These are phyloP conservation scores for Magnaporthiopsis incrustans DNA, from an alignment of 2,329 filamentous ascomycete genomes.

Conservation along the genomic window DNA sequence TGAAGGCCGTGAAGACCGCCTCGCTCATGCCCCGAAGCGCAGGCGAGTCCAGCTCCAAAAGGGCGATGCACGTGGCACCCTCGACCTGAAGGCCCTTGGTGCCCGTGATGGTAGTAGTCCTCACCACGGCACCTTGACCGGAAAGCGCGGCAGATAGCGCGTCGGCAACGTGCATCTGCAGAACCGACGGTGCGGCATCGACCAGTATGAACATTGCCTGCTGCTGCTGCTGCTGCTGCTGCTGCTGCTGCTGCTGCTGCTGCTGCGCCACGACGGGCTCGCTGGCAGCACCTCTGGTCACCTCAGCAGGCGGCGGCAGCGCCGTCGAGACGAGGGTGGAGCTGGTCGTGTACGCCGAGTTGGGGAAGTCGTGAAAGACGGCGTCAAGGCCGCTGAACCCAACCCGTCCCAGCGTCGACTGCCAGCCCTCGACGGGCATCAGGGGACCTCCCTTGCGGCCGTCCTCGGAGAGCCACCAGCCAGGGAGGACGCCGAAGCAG, in stretches of 20 bases:
- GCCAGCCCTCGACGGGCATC: slow-evolving; percentile 11
- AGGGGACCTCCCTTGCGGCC: slow-evolving; percentile 16
- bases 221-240: too few relatives aligned
- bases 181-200: not conserved
- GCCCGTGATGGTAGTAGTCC: not conserved
- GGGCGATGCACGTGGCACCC: slow-evolving; percentile 12
- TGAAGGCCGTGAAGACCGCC: slow-evolving; percentile 11
- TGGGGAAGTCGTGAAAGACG: slow-evolving; percentile 8
- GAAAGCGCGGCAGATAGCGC: not conserved
- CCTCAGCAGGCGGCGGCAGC: slow-evolving; percentile 18
- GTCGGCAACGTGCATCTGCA: slow-evolving; percentile 1
- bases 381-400: slow-evolving; percentile 7
- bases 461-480: slow-evolving; percentile 25
- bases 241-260: too few relatives aligned
- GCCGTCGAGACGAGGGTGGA: slow-evolving; percentile 13
- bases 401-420: slow-evolving; percentile 12
- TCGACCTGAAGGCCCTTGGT: slow-evolving; percentile 11
- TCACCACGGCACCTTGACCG: not conserved
- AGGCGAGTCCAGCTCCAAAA: slow-evolving; percentile 13
- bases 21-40: slow-evolving; percentile 11
- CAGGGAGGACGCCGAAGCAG: slow-evolving; percentile 5
- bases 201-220: not conserved
- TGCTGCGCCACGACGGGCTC: not conserved
- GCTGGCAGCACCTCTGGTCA: not conserved
- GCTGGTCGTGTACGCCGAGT: slow-evolving; percentile 2